phyloP scores from a whole-genome alignment of 768 basidiomycete species.

The Hydnum rufescens region DNA sequence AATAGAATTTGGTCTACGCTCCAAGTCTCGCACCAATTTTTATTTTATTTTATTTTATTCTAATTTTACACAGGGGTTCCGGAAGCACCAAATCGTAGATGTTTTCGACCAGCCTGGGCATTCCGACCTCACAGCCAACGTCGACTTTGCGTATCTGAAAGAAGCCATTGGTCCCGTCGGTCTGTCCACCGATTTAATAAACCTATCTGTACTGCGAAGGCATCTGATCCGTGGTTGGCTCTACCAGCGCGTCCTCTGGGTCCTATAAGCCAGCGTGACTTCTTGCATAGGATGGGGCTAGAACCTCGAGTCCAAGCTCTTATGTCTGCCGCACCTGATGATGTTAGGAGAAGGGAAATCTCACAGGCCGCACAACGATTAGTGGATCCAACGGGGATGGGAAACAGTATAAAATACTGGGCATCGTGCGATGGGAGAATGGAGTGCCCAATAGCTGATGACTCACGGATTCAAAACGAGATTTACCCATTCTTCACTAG shows the following conservation, averaged over 20 bases:
- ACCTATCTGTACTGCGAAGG: neutral
- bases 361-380: conserved; percentile 42
- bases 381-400: conserved; percentile 71
- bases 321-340: conserved; percentile 27
- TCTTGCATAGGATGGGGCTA: conserved; percentile 65
- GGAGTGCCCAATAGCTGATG: neutral
- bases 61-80: conserved; percentile 52
- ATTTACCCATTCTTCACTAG: neutral
- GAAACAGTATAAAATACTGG: conserved; percentile 71
- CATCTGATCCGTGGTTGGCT: neutral
- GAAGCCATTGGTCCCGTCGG: conserved; percentile 55
- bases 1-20: too few species aligned
- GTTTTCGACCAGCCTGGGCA: conserved; percentile 70
- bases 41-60: neutral
- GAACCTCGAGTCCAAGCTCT: conserved; percentile 43
- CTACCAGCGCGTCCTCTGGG: conserved; percentile 32
- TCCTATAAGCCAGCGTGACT: conserved; percentile 53
- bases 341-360: conserved; percentile 32
- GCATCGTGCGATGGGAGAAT: neutral
- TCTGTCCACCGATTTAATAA: conserved; percentile 17
- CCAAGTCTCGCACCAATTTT: conserved; percentile 17
- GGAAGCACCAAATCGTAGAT: conserved; percentile 66
- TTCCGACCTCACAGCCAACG: conserved; percentile 88
- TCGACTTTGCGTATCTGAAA: conserved; percentile 77
- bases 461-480: neutral